Conservation (phyloP, 2,329 filamentous ascomycete species). For the Xylaria sp. region DNA sequence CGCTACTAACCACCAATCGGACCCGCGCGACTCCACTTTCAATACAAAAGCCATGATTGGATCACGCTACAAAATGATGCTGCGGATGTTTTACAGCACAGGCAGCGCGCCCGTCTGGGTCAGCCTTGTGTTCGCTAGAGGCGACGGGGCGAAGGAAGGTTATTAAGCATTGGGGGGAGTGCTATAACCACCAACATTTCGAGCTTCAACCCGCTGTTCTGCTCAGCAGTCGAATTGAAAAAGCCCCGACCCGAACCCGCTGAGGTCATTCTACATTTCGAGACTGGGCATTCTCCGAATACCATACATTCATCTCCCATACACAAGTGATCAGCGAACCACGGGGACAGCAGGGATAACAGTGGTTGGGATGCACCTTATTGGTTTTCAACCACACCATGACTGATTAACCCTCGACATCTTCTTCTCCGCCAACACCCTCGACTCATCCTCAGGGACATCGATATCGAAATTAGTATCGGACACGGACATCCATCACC, state of each 20-base stretch:
- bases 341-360: not conserved
- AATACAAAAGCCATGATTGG: constrained; percentile 20
- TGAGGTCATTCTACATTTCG: not conserved
- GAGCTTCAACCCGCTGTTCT: constrained; percentile 25
- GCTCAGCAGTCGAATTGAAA: constrained; percentile 7
- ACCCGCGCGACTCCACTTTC: constrained; percentile 24
- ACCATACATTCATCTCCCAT: not conserved
- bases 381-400: constrained; percentile 32
- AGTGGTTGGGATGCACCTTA: constrained; percentile 7
- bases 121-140: constrained; percentile 36
- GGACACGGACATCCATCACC: constrained; percentile 23
- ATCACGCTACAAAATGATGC: constrained; percentile 19
- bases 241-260: not conserved
- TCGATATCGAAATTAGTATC: not conserved
- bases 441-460: constrained; percentile 20
- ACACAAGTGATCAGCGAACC: not conserved
- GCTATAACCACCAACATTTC: constrained; percentile 10
- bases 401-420: constrained; percentile 30
- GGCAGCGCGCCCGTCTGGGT: constrained; percentile 13
- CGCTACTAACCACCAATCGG: not conserved
- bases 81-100: not conserved
- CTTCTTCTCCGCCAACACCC: constrained; percentile 10
- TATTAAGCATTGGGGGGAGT: constrained; percentile 14
- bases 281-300: not conserved
- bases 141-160: constrained; percentile 28